Percentiles rank a stretch among this genome's conserved stretches.
Conservation (phyloP, 2,329 filamentous ascomycete genomes). For the Botrytis paeoniae region DNA sequence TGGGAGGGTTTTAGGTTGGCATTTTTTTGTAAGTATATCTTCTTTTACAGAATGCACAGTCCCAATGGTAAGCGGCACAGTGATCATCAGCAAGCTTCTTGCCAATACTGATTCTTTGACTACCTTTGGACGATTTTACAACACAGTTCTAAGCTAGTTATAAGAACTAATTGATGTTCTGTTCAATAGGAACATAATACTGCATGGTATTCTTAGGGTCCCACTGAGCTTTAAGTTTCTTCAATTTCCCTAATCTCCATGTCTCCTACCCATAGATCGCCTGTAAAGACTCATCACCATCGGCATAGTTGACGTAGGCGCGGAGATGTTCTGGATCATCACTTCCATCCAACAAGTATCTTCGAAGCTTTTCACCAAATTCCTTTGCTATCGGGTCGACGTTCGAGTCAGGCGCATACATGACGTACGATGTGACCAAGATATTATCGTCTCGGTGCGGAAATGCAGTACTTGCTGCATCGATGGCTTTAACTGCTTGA, state of each 20-base stretch:
- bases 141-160: neutral
- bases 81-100: neutral
- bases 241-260: conserved; percentile 48
- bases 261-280: conserved; percentile 48
- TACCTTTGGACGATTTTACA: neutral
- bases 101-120: neutral
- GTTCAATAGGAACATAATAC: conserved; percentile 38
- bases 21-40: neutral
- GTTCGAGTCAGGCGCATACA: neutral
- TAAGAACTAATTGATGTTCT: neutral
- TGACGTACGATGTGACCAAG: neutral
- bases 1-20: neutral
- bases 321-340: neutral
- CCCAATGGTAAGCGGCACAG: neutral
- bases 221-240: conserved; percentile 47
- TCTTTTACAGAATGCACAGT: neutral
- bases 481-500: conserved; percentile 4
- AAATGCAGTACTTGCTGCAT: neutral
- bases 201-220: conserved; percentile 46
- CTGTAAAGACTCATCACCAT: conserved; percentile 44
- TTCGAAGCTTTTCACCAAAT: neutral
- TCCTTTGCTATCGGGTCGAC: neutral
- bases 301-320: conserved; percentile 51
- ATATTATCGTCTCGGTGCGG: neutral
- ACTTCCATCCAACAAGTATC: conserved; percentile 9